Evolutionary conservation across 2,329 filamentous ascomycete genomes (phyloP).

Genomic region (Neobulgaria alba): DNA sequence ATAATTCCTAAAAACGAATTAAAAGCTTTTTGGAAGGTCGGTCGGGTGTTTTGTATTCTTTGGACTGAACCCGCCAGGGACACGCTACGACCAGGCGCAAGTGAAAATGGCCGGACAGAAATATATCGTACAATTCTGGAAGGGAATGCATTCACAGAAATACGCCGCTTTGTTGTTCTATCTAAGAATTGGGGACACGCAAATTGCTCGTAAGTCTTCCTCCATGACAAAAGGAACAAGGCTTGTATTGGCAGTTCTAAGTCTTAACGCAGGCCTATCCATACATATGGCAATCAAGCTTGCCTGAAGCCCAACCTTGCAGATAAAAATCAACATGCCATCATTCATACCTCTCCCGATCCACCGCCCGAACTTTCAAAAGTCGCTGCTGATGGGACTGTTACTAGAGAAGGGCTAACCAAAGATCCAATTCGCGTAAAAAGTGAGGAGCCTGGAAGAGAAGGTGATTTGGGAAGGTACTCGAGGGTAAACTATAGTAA

Average conservation of each 20-base stretch:
- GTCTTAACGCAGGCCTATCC: slow-evolving; percentile 13
- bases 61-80: slow-evolving; percentile 22
- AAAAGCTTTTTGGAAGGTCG: slow-evolving; percentile 17
- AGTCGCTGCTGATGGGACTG: slow-evolving; percentile 4
- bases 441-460: slow-evolving; percentile 5
- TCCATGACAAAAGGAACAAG: no score
- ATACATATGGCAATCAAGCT: slow-evolving; percentile 19
- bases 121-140: slow-evolving; percentile 9
- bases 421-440: slow-evolving; percentile 17
- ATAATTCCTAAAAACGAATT: slow-evolving; percentile 10
- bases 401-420: slow-evolving; percentile 11
- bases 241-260: background rate
- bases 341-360: slow-evolving; percentile 14
- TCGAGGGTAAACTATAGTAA: slow-evolving; percentile 25
- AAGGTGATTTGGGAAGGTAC: slow-evolving; percentile 7
- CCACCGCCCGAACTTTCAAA: slow-evolving; percentile 6
- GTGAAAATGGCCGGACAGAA: slow-evolving; percentile 3
- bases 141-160: slow-evolving; percentile 16
- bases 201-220: slow-evolving; percentile 19
- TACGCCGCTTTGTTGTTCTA: slow-evolving; percentile 21
- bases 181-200: slow-evolving; percentile 13
- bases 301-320: slow-evolving; percentile 19
- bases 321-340: slow-evolving; percentile 14
- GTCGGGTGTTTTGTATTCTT: slow-evolving; percentile 22
- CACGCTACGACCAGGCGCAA: background rate